Base-by-base conservation (phyloP, 2,329 filamentous ascomycete species). In the Zalaria obscura region DNA sequence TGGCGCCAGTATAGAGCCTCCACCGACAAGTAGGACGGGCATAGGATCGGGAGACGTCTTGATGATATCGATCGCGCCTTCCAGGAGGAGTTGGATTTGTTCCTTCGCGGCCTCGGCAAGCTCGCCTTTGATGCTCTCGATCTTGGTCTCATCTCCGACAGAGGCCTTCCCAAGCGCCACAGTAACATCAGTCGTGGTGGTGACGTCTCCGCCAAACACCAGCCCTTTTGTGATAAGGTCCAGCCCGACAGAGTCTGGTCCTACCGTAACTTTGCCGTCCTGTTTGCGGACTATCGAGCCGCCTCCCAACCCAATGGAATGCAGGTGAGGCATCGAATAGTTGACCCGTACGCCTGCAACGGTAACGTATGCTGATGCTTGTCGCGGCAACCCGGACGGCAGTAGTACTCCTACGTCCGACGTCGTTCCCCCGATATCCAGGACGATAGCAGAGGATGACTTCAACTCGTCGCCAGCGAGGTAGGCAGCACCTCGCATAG, bases 391-490 rank as follows among this genome's bases (percentile, higher is more conserved):
- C 0, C 77, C 77, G 38, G 69, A 77, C 0, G 69, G 64, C 4
- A 76, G 62, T 3, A 81, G 54, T 0, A 77, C 59, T 0, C 77
- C 75, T 7, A 78, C 70, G 46, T 81, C 77, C 0, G 72, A 72
- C 0, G 77, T 81, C 0, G 78, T 81, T 2, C 78, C 77, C 0
- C 78, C 77, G 43, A 81, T 74, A 48, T 81, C 77, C 1, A 79
- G 70, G 0, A 81, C 75, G 54, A 79, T 72, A 35, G 51, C 52
- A 25, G 49, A 57, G 25, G 50, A 55, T 31, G 50, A 56, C 39
- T 54, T 47, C 5, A 49, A 51, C 18, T 54, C 46, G 18, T 56
- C 50, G 3, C 50, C 52, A 35, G 69, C 67, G 1, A 83, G 58
- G 42, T 78, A 79, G 0, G 76, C 77, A 7, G 68, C 69, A 7